phyloP scores from a whole-genome alignment of 192 early-diverging fungal species.

The Backusella morwellensis region DNA sequence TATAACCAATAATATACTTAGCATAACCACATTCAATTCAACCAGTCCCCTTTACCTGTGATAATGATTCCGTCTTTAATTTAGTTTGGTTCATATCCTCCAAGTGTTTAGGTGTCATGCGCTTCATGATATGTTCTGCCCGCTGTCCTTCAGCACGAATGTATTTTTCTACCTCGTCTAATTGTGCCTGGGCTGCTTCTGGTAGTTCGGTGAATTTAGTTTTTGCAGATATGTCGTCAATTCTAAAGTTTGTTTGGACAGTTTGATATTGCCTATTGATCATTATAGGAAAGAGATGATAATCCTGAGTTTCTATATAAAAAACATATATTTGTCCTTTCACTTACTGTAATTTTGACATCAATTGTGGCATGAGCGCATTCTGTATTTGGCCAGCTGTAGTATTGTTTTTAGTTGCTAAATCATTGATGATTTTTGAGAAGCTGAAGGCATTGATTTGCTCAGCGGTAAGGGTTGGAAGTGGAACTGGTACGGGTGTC shows the following conservation, averaged over 20 bases:
- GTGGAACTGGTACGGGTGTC: background rate
- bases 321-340: background rate
- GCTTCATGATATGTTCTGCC: constrained; percentile 28
- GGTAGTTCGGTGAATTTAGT: constrained; percentile 31
- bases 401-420: background rate
- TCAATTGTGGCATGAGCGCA: background rate
- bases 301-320: background rate
- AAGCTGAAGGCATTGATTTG: constrained; percentile 10
- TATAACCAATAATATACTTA: background rate
- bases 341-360: constrained; percentile 7
- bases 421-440: constrained; percentile 8
- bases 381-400: constrained; percentile 4
- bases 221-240: constrained; percentile 19
- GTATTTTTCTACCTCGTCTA: constrained; percentile 31
- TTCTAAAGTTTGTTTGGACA: constrained; percentile 23
- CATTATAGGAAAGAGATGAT: background rate
- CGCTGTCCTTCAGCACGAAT: constrained; percentile 23
- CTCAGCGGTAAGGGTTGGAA: background rate
- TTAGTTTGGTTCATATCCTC: constrained; percentile 15
- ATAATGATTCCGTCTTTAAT: constrained; percentile 7
- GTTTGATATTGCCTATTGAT: constrained; percentile 18
- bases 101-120: constrained; percentile 16
- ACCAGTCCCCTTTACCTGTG: constrained; percentile 11
- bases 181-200: constrained; percentile 24
- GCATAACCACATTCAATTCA: background rate